Conservation (phyloP, 1,284 basidiomycete genomes). For the Sporisorium graminicola region DNA sequence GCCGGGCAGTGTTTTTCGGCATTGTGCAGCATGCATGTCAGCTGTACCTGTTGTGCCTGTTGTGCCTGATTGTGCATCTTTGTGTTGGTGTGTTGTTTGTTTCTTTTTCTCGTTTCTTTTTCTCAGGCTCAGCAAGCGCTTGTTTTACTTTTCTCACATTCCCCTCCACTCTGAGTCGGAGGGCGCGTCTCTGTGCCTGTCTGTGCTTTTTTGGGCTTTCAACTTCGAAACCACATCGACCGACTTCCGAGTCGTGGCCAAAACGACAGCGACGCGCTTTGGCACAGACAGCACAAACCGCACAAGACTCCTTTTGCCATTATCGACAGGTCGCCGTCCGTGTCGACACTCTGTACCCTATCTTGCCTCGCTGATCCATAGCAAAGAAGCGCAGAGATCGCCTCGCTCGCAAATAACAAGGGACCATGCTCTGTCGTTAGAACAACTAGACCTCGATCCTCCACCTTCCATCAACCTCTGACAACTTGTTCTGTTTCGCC, state of each 20-base stretch:
- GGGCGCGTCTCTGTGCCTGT: background rate
- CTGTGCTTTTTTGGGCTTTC: background rate
- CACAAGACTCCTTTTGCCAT: background rate
- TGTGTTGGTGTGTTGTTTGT: constrained; percentile 1
- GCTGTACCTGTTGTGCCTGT: too few relatives aligned
- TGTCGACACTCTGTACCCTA: background rate
- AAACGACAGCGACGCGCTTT: background rate
- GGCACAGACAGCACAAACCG: background rate
- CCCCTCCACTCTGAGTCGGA: background rate
- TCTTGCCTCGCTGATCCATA: too few relatives aligned
- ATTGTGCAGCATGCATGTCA: constrained; percentile 2
- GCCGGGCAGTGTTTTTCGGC: background rate
- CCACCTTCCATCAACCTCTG: background rate
- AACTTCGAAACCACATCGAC: background rate
- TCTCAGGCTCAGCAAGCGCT: background rate
- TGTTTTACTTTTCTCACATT: background rate
- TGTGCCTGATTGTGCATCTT: background rate
- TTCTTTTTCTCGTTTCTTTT: background rate
- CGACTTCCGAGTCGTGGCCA: background rate
- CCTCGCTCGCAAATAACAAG: background rate
- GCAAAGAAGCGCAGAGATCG: too few relatives aligned
- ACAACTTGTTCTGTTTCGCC: background rate
- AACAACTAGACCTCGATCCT: background rate
- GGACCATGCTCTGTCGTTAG: constrained; percentile 6
- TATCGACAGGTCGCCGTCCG: background rate